Percentiles rank a stretch among this genome's conserved stretches.
phyloP scores from a whole-genome alignment of 1,284 basidiomycete genomes.

The Volvariella surrecta region DNA sequence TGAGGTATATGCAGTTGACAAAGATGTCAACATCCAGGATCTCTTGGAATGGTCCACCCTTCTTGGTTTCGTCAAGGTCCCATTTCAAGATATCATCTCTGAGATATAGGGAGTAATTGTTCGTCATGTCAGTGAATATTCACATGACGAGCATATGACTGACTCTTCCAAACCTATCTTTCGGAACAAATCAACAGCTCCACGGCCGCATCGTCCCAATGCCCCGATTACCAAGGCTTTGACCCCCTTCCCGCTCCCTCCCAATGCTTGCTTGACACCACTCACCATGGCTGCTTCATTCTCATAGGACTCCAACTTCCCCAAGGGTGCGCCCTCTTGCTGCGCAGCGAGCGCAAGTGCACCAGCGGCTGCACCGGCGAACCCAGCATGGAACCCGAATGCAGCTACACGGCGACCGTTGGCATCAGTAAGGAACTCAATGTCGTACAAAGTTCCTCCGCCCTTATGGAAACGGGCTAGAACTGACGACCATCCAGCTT shows the following conservation, averaged over 20 bases:
- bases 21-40: conserved; percentile 98
- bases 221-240: conserved; percentile 95
- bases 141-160: conserved; percentile 17
- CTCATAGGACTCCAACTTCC: conserved; percentile 67
- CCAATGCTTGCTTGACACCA: conserved; percentile 62
- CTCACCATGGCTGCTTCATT: conserved; percentile 81
- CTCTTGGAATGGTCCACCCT: conserved; percentile 95
- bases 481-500: conserved; percentile 89
- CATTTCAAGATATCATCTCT: conserved; percentile 96
- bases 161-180: conserved; percentile 92
- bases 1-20: conserved; percentile 99
- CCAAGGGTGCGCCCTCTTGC: conserved; percentile 53
- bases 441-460: conserved; percentile 87
- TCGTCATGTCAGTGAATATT: neutral
- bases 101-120: neutral
- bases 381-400: conserved; percentile 98
- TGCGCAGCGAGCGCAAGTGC: conserved; percentile 77
- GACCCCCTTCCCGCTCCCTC: conserved; percentile 67
- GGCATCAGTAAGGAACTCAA: conserved; percentile 92
- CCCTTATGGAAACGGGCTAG: conserved; percentile 86
- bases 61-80: conserved; percentile 96
- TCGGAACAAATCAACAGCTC: conserved; percentile 90
- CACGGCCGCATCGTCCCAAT: conserved; percentile 92
- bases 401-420: conserved; percentile 91
- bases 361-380: conserved; percentile 94